Conservation (phyloP, 805 yeast species). For the Isabelozyma pseudorhagii region DNA sequence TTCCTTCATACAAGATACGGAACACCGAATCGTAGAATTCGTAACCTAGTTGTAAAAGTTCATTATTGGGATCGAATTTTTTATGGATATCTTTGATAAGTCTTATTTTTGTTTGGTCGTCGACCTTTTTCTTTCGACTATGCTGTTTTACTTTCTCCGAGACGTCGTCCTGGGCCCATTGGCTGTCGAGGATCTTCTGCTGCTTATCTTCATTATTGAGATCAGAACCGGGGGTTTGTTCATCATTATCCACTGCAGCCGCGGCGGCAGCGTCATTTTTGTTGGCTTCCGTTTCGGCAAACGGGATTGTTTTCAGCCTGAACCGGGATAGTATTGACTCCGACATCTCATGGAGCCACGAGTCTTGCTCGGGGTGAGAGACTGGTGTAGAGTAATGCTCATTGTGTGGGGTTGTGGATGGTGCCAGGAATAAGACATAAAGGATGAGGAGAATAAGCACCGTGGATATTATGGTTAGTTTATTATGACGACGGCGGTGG, state of each 20-base stretch:
- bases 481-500: slow-evolving; percentile 3
- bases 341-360: neutral
- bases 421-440: neutral
- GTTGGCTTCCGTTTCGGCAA: slow-evolving; percentile 8
- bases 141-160: neutral
- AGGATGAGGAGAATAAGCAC: neutral
- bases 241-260: neutral
- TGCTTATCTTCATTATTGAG: neutral
- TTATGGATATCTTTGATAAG: slow-evolving; percentile 1
- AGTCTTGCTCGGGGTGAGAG: neutral
- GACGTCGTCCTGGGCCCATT: neutral
- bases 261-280: neutral
- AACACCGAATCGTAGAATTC: slow-evolving; percentile 43
- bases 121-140: neutral
- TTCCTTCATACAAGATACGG: slow-evolving; percentile 35
- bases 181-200: neutral
- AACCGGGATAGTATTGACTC: neutral
- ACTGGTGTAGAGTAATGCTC: neutral
- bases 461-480: neutral
- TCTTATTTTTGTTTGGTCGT: neutral
- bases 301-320: slow-evolving; percentile 9
- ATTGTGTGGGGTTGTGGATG: neutral
- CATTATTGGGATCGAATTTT: slow-evolving; percentile 6
- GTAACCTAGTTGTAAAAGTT: slow-evolving; percentile 30
- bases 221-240: neutral